Evolutionary conservation across 164 flowering plant species (phyloP).

Genomic region (Nelumbo lutea): DNA sequence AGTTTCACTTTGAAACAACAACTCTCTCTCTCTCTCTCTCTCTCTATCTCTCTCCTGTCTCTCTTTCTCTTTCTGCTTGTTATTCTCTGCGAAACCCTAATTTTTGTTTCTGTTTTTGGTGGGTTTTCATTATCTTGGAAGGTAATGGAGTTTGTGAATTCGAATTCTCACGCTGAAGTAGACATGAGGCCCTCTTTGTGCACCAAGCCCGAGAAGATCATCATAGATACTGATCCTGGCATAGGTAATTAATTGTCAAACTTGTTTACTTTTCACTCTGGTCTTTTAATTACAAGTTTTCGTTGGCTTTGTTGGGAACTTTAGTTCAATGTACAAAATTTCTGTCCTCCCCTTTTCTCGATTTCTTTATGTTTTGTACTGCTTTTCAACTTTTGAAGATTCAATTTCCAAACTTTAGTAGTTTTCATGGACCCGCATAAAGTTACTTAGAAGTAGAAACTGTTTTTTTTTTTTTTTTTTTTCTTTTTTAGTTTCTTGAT

Average conservation of each 20-base stretch:
- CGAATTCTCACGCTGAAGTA: constrained; percentile 8
- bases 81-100: no score
- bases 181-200: neutral
- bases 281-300: neutral
- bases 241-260: neutral
- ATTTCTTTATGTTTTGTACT: neutral
- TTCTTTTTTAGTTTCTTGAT: neutral
- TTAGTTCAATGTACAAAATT: neutral
- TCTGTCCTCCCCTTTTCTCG: neutral
- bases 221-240: constrained; percentile 78
- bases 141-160: constrained; percentile 1
- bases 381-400: neutral
- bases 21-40: no score
- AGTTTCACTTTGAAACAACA: no score
- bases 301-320: neutral
- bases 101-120: neutral
- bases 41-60: no score
- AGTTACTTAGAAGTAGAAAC: neutral
- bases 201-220: constrained; percentile 41
- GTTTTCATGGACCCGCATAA: neutral
- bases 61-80: no score
- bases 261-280: neutral
- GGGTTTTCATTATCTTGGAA: neutral
- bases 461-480: neutral
- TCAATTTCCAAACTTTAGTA: neutral